Percentiles rank a stretch among this genome's conserved stretches.
These are phyloP conservation scores for Dillenia suffruticosa DNA, from an alignment of 164 flowering plant genomes.

Conservation along the genomic window DNA sequence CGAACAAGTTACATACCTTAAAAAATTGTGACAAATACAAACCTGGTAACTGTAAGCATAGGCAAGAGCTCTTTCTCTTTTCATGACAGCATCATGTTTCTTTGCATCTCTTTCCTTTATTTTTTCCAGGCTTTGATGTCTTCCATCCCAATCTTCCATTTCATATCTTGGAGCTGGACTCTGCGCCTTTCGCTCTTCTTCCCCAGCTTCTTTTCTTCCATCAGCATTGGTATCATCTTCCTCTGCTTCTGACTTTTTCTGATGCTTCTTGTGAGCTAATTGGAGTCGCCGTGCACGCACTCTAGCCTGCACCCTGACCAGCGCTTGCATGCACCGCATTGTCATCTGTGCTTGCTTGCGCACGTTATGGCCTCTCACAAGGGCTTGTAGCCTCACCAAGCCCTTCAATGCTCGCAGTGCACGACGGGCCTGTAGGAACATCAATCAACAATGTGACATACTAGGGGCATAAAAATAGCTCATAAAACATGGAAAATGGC, in stretches of 20 bases:
- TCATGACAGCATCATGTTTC: conserved; percentile 55
- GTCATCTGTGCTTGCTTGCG: conserved; percentile 97
- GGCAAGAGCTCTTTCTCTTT: conserved; percentile 81
- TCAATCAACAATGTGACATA: too few relatives aligned
- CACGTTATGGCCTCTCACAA: conserved; percentile 92
- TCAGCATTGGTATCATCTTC: background rate
- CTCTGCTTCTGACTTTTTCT: conserved; percentile 18
- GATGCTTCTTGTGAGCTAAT: conserved; percentile 40
- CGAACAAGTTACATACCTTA: background rate
- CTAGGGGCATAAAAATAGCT: too few relatives aligned
- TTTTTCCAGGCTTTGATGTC: conserved; percentile 32
- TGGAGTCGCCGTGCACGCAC: conserved; percentile 75
- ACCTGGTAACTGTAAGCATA: conserved; percentile 80
- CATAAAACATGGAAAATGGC: too few relatives aligned
- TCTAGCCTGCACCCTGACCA: conserved; percentile 84
- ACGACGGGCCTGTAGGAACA: conserved; percentile 57
- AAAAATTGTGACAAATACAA: background rate
- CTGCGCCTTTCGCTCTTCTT: conserved; percentile 2
- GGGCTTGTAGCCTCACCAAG: conserved; percentile 87
- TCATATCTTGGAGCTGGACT: conserved; percentile 23
- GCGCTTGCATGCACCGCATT: conserved; percentile 97
- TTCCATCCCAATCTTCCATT: conserved; percentile 28
- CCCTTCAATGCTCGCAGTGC: conserved; percentile 93
- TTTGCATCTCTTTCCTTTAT: conserved; percentile 31
- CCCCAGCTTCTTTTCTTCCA: too few relatives aligned